A percentile compares a stretch with the other conserved stretches of the same genome.
Conservation (phyloP, 345 rosid genomes). For the Citrus reticulata region DNA sequence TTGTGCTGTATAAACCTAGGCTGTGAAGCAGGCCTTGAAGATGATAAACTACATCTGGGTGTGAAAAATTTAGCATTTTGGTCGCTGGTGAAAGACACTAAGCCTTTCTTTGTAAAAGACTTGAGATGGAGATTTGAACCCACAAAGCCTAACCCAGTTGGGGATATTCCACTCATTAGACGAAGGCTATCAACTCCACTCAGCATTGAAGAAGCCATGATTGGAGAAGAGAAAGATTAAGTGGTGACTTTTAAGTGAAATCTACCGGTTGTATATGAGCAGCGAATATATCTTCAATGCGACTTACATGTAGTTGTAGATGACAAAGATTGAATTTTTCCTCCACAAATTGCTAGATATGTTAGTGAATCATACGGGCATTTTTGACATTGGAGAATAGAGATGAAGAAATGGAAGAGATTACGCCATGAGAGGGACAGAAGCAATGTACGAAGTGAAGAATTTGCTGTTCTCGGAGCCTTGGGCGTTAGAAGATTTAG, state of each 20-base stretch:
- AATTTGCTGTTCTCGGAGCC: too few relatives aligned
- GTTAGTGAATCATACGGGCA: neutral
- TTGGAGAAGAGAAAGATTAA: neutral
- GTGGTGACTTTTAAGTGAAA: neutral
- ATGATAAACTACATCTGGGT: conserved; percentile 23
- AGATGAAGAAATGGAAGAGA: neutral
- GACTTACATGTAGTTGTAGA: neutral
- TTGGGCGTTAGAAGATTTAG: neutral
- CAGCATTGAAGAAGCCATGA: conserved; percentile 25
- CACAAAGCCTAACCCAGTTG: conserved; percentile 11
- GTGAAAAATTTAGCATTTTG: conserved; percentile 8
- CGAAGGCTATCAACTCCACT: conserved; percentile 27
- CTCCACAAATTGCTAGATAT: neutral
- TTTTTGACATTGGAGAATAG: neutral
- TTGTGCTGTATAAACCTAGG: conserved; percentile 41
- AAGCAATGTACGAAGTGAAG: neutral
- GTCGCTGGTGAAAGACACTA: neutral
- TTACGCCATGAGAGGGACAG: neutral
- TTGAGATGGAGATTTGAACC: conserved; percentile 12
- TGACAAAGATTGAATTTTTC: neutral
- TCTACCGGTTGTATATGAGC: neutral
- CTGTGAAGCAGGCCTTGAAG: conserved; percentile 36
- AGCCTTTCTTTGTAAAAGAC: conserved; percentile 8
- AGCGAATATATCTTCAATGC: neutral
- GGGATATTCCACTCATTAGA: conserved; percentile 9